phyloP scores from a whole-genome alignment of 768 basidiomycete genomes.

The Lentinula sp. region DNA sequence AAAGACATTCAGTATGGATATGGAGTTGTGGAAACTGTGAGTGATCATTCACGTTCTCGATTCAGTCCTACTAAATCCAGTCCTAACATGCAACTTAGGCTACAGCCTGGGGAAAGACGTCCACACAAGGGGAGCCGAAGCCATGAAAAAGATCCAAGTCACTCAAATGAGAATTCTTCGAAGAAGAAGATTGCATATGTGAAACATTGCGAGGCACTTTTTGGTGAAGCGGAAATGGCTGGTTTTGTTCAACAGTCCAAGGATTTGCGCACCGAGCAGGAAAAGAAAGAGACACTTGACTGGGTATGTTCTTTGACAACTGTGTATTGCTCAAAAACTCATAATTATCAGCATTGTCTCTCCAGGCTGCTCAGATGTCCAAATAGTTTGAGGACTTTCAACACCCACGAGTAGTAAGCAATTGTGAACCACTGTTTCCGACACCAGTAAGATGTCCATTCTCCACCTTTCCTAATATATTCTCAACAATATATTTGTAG shows the following conservation, averaged over 20 bases:
- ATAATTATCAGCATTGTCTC: neutral
- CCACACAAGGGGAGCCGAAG: neutral
- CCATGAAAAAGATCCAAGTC: neutral
- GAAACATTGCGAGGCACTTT: neutral
- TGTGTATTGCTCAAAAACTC: too few species aligned
- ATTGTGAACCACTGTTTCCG: neutral
- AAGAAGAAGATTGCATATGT: neutral
- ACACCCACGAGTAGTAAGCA: neutral
- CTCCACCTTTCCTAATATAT: too few species aligned
- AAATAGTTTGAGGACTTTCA: neutral
- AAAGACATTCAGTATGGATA: slow-evolving; percentile 10
- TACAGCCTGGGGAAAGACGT: neutral
- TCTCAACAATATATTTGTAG: too few species aligned
- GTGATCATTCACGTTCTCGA: neutral
- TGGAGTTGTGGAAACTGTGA: slow-evolving; percentile 10
- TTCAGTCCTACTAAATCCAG: neutral
- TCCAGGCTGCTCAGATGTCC: neutral
- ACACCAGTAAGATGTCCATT: neutral
- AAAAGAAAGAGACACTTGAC: neutral
- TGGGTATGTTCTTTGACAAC: neutral
- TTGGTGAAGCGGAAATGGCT: neutral
- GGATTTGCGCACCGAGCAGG: neutral
- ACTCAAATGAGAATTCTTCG: neutral
- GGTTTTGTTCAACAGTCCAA: neutral
- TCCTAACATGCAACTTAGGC: neutral